A percentile compares a stretch with the other conserved stretches of the same genome.
These are phyloP conservation scores for Nemania serpens DNA, from an alignment of 2,329 filamentous ascomycete species.

Conservation along the genomic window DNA sequence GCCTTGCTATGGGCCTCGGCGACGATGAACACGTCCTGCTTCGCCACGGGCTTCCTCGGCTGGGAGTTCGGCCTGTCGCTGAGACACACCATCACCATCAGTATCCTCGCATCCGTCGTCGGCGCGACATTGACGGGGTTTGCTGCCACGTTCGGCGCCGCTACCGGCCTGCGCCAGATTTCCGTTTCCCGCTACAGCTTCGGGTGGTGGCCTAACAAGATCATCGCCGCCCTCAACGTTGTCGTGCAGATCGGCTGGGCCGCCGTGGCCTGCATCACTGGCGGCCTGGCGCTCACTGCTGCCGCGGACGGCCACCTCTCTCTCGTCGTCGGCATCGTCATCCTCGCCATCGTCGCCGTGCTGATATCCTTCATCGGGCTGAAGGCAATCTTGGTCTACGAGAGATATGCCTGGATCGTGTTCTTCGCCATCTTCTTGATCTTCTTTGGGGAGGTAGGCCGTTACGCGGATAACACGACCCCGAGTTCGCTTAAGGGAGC, in stretches of 20 bases:
- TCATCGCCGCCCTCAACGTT: constrained; percentile 55
- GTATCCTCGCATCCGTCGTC: constrained; percentile 52
- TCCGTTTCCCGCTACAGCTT: constrained; percentile 55
- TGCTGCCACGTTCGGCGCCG: constrained; percentile 56
- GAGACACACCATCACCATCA: constrained; percentile 49
- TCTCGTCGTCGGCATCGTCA: constrained; percentile 57
- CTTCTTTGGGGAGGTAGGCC: constrained; percentile 52
- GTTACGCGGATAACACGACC: constrained; percentile 46
- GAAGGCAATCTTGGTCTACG: constrained; percentile 53
- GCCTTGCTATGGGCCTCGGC: constrained; percentile 57
- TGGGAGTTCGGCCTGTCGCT: constrained; percentile 54
- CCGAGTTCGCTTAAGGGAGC: constrained; percentile 43
- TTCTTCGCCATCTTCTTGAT: constrained; percentile 55
- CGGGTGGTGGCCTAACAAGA: constrained; percentile 56
- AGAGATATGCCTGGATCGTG: constrained; percentile 55
- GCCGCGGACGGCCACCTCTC: constrained; percentile 51
- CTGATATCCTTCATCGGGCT: constrained; percentile 58
- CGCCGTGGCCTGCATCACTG: constrained; percentile 56
- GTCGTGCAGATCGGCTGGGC: constrained; percentile 56
- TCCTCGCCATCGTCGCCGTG: constrained; percentile 54
- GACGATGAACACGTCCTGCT: constrained; percentile 57
- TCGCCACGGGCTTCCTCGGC: constrained; percentile 57
- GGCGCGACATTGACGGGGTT: constrained; percentile 51
- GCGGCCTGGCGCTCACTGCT: constrained; percentile 54
- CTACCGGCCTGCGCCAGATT: constrained; percentile 56